A percentile compares a stretch with the other conserved stretches of the same genome.
These are phyloP conservation scores for Hypoxylon perforatum DNA, from an alignment of 495 filamentous ascomycete genomes.

Conservation along the genomic window DNA sequence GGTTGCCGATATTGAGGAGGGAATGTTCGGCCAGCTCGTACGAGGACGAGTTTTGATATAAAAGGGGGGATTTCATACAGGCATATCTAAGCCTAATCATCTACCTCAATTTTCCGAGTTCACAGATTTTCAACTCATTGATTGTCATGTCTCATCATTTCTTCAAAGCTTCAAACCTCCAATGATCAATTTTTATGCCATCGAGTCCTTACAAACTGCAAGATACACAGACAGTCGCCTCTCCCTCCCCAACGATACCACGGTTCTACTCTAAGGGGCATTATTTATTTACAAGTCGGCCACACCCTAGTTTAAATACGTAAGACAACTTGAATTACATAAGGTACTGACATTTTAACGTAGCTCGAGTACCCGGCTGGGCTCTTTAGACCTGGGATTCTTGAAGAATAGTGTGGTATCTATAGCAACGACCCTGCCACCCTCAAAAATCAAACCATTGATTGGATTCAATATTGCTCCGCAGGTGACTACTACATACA, in stretches of 20 bases:
- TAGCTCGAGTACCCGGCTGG: background rate
- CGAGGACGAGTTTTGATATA: background rate
- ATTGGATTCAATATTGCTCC: conserved; percentile 37
- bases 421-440: conserved; percentile 43
- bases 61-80: background rate
- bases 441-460: conserved; percentile 40
- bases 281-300: background rate
- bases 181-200: background rate
- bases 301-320: background rate
- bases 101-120: background rate
- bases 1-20: background rate
- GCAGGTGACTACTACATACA: conserved; percentile 41
- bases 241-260: background rate
- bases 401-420: conserved; percentile 28
- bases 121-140: background rate
- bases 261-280: background rate
- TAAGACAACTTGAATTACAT: background rate
- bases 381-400: background rate
- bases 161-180: background rate
- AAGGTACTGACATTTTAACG: background rate
- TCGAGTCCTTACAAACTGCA: background rate
- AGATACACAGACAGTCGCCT: background rate
- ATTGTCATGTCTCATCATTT: background rate
- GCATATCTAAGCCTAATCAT: background rate
- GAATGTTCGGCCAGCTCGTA: background rate